phyloP scores from a whole-genome alignment of 192 early-diverging fungal species.

The Geosiphon pyriformis region DNA sequence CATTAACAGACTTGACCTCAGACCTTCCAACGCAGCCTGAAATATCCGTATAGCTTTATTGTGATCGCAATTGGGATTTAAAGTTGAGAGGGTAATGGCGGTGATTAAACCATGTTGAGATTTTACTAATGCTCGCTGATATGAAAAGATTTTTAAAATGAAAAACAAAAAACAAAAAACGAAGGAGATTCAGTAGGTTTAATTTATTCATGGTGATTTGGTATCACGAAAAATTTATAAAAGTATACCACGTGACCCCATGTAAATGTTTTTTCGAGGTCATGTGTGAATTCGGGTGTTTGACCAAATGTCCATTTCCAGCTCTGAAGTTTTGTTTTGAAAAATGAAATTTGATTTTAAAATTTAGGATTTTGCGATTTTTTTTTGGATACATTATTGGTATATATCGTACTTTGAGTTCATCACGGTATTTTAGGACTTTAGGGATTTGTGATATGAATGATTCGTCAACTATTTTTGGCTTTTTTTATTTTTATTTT shows the following conservation, averaged over 20 bases:
- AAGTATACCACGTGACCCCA: constrained; percentile 53
- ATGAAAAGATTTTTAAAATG: neutral
- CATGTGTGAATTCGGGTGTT: constrained; percentile 81
- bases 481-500: neutral
- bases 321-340: constrained; percentile 40
- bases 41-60: neutral
- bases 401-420: constrained; percentile 26
- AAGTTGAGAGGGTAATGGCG: neutral
- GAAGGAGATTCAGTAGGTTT: neutral
- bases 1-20: neutral
- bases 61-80: neutral
- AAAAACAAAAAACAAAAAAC: neutral
- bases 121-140: constrained; percentile 16
- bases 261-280: constrained; percentile 40
- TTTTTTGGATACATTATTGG: constrained; percentile 18
- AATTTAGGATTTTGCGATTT: constrained; percentile 36
- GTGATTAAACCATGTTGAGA: constrained; percentile 15
- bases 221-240: no score
- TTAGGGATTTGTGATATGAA: constrained; percentile 10
- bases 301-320: constrained; percentile 92
- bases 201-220: no score
- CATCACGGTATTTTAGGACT: constrained; percentile 10
- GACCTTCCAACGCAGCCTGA: constrained; percentile 15
- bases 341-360: constrained; percentile 25
- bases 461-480: constrained; percentile 2